Evolutionary conservation across 495 filamentous ascomycete species (phyloP).

Genomic region (Aspergillus bridgeri): DNA sequence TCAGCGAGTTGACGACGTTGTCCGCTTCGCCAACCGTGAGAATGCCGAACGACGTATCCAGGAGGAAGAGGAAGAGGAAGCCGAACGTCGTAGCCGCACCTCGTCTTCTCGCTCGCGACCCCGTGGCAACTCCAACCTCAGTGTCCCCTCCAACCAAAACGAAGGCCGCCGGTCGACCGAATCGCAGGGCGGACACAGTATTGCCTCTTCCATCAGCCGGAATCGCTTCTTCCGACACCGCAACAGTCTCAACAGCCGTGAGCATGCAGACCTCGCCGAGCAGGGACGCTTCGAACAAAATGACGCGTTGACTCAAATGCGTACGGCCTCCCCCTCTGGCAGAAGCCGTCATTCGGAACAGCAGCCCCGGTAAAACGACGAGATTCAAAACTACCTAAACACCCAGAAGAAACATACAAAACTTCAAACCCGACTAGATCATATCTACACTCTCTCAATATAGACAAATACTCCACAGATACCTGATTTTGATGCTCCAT

Average conservation of each 20-base stretch:
- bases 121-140: conserved; percentile 25
- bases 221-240: conserved; percentile 41
- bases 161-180: conserved; percentile 33
- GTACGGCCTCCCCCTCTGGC: conserved; percentile 7
- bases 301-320: conserved; percentile 1
- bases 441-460: not conserved
- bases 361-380: not conserved
- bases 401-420: not conserved
- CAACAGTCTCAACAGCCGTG: conserved; percentile 23
- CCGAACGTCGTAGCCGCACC: conserved; percentile 28
- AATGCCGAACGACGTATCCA: conserved; percentile 43
- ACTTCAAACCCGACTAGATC: not conserved
- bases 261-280: conserved; percentile 32
- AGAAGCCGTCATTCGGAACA: not conserved
- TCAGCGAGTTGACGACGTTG: conserved; percentile 35
- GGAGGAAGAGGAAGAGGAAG: conserved; percentile 41
- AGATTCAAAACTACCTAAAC: not conserved
- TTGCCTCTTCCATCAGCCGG: conserved; percentile 26
- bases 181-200: conserved; percentile 30
- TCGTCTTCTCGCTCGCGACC: conserved; percentile 24
- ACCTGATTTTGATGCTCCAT: not conserved
- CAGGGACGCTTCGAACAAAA: conserved; percentile 25
- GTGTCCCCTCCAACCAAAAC: conserved; percentile 15
- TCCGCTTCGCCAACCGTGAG: conserved; percentile 40
- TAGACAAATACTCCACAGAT: not conserved